These are phyloP conservation scores for Apostasia shenzhenica DNA, from an alignment of 106 monocot genomes.

Conservation along the genomic window DNA sequence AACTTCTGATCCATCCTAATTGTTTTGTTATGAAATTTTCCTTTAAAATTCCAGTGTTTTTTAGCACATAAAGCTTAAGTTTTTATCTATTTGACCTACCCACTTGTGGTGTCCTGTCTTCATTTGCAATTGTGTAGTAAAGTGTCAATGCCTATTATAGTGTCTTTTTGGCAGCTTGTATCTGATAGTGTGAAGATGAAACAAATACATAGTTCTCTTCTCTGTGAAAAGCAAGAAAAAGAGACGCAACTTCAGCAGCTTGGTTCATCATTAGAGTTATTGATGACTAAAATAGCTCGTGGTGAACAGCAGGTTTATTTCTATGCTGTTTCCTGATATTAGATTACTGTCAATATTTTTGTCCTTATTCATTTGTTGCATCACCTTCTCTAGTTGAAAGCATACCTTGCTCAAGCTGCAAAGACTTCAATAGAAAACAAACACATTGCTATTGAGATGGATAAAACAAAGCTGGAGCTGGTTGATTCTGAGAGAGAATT, in stretches of 20 bases:
- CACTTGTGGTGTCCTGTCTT: too few species aligned
- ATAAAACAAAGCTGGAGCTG: conserved; percentile 61
- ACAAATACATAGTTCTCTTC: conserved; percentile 65
- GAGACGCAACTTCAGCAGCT: conserved; percentile 67
- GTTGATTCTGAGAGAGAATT: conserved; percentile 71
- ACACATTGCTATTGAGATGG: conserved; percentile 38
- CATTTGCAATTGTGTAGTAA: too few species aligned
- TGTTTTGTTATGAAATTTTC: too few species aligned
- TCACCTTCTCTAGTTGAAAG: conserved; percentile 49
- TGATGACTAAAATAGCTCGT: conserved; percentile 45
- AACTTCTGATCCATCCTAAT: too few species aligned
- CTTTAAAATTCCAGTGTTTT: too few species aligned
- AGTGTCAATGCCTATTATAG: too few species aligned
- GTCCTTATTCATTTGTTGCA: background rate
- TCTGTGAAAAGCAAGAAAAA: conserved; percentile 67
- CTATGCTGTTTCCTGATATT: background rate
- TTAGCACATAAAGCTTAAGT: too few species aligned
- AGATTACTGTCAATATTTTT: background rate
- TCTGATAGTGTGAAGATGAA: conserved; percentile 97
- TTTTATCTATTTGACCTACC: too few species aligned
- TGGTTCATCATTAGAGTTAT: conserved; percentile 49
- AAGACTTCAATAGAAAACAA: conserved; percentile 64
- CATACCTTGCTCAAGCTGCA: conserved; percentile 52
- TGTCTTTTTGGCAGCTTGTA: conserved; percentile 51
- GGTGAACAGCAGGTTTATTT: conserved; percentile 79